Percentiles rank a stretch among this genome's conserved stretches.
phyloP scores from a whole-genome alignment of 208 protist genomes.

The Trypanosoma cruzi region DNA sequence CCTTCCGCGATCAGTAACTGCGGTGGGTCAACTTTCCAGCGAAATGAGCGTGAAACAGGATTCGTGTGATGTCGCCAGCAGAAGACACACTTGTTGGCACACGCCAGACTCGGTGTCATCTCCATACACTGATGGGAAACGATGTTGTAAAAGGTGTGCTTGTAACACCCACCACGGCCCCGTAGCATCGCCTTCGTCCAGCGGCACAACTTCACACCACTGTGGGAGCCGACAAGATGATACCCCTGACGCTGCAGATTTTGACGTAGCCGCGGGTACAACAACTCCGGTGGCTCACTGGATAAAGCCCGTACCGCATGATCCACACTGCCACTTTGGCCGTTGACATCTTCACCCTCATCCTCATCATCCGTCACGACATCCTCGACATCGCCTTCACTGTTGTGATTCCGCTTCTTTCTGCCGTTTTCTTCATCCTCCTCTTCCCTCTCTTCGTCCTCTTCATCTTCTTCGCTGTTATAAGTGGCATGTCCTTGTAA shows the following conservation, averaged over 20 bases:
- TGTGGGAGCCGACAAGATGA: conserved; percentile 94
- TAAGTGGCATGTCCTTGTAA: conserved; percentile 8
- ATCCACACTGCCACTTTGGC: conserved; percentile 23
- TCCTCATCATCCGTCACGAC: conserved; percentile 54
- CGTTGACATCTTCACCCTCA: conserved; percentile 25
- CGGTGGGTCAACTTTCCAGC: conserved; percentile 93
- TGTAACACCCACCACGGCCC: conserved; percentile 97
- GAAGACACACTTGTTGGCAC: conserved; percentile 97
- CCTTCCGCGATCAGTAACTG: conserved; percentile 74
- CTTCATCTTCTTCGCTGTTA: conserved; percentile 12
- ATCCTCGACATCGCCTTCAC: conserved; percentile 73
- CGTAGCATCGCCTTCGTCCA: conserved; percentile 98
- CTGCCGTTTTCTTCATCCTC: background rate
- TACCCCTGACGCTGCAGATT: conserved; percentile 96
- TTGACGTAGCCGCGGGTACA: conserved; percentile 87
- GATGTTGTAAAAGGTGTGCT: conserved; percentile 98
- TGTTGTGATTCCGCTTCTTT: conserved; percentile 16
- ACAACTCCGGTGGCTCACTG: conserved; percentile 59
- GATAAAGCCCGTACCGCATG: background rate
- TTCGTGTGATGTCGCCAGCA: conserved; percentile 97
- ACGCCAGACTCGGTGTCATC: conserved; percentile 96
- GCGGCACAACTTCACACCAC: conserved; percentile 96
- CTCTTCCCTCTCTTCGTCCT: conserved; percentile 27
- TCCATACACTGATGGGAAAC: conserved; percentile 97
- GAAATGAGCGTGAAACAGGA: conserved; percentile 88